Evolutionary conservation across 2,329 filamentous ascomycete species (phyloP).

Genomic region (Aspergillus sp.): DNA sequence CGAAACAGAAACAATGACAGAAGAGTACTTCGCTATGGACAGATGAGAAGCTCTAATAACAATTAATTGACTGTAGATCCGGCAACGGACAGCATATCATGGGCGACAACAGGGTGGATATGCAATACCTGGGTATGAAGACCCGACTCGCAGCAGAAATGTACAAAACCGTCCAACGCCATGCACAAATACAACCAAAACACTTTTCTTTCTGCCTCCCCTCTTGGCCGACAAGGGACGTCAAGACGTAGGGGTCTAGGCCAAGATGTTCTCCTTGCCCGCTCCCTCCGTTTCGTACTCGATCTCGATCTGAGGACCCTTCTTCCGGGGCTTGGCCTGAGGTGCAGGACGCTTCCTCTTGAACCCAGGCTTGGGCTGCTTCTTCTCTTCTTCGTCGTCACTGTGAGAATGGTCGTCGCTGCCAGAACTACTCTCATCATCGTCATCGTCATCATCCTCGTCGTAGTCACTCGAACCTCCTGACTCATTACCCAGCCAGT

Average conservation of each 20-base stretch:
- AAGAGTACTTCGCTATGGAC: background rate
- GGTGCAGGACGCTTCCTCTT: constrained; percentile 52
- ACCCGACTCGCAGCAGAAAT: constrained; percentile 21
- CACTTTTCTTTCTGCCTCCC: constrained; percentile 15
- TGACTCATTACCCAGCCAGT: constrained; percentile 76
- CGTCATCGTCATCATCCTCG: constrained; percentile 45
- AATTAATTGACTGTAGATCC: background rate
- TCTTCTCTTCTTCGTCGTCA: constrained; percentile 31
- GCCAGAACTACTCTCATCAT: constrained; percentile 53
- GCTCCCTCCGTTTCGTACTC: constrained; percentile 68
- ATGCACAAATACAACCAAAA: constrained; percentile 15
- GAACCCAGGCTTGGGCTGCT: constrained; percentile 37
- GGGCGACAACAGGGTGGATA: constrained; percentile 11
- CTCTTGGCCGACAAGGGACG: background rate
- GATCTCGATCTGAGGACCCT: constrained; percentile 61
- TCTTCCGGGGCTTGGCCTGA: constrained; percentile 51
- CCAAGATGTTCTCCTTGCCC: constrained; percentile 42
- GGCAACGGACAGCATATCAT: background rate
- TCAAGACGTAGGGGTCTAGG: constrained; percentile 17
- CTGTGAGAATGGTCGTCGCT: constrained; percentile 39
- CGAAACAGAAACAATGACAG: background rate
- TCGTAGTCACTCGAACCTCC: constrained; percentile 42
- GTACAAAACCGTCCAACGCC: constrained; percentile 23
- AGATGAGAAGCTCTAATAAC: background rate
- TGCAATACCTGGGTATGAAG: constrained; percentile 30